A percentile compares a stretch with the other conserved stretches of the same genome.
phyloP scores from a whole-genome alignment of 805 yeast species.

The Naumovozyma dairenensis region DNA sequence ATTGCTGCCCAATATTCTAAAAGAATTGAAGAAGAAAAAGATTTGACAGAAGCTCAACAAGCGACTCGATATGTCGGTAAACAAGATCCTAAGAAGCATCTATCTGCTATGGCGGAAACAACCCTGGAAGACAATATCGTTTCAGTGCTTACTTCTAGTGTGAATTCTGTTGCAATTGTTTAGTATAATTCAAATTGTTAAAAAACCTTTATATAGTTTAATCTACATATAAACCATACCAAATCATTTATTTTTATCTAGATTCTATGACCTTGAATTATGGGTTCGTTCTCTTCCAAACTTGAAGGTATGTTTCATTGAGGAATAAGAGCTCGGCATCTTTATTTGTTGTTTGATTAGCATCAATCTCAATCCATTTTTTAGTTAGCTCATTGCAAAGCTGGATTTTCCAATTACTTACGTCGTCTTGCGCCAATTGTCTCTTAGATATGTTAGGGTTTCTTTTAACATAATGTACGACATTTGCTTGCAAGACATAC shows the following conservation, averaged over 20 bases:
- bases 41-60: conserved; percentile 74
- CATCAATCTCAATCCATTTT: conserved; percentile 52
- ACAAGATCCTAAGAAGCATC: conserved; percentile 97
- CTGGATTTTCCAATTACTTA: conserved; percentile 41
- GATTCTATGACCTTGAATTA: too few species aligned
- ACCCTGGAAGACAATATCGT: conserved; percentile 86
- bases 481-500: conserved; percentile 42
- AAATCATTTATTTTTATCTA: not conserved
- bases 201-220: too few species aligned
- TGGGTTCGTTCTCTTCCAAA: conserved; percentile 53
- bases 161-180: conserved; percentile 82
- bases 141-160: conserved; percentile 77
- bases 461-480: conserved; percentile 30
- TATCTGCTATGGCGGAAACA: conserved; percentile 77
- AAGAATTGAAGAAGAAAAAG: conserved; percentile 87
- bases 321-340: conserved; percentile 53
- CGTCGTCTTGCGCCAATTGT: conserved; percentile 22
- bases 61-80: conserved; percentile 96
- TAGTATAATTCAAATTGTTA: conserved; percentile 31
- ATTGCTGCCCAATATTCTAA: conserved; percentile 84
- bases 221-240: too few species aligned
- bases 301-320: conserved; percentile 53
- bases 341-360: conserved; percentile 36
- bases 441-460: conserved; percentile 4
- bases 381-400: conserved; percentile 31